Percentiles rank a stretch among this genome's conserved stretches.
These are phyloP conservation scores for Metschnikowia peoriensis DNA, from an alignment of 805 yeast species.

Conservation along the genomic window DNA sequence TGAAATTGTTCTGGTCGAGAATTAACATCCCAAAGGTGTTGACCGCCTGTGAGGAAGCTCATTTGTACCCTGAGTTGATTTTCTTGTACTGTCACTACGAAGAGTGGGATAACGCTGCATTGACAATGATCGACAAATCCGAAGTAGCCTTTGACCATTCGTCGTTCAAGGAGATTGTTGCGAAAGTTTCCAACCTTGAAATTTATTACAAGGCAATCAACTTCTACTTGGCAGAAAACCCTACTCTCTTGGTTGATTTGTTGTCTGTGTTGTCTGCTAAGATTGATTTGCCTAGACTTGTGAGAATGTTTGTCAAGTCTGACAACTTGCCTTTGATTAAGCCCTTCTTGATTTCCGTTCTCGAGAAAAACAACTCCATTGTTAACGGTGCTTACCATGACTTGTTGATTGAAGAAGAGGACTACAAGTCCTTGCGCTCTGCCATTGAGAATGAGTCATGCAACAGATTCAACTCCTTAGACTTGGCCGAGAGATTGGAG, in stretches of 20 bases:
- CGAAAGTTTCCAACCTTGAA: slow-evolving; percentile 93
- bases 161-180: slow-evolving; percentile 91
- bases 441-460: slow-evolving; percentile 75
- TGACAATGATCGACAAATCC: slow-evolving; percentile 93
- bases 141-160: slow-evolving; percentile 91
- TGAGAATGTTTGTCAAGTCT: slow-evolving; percentile 88
- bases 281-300: slow-evolving; percentile 91
- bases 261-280: slow-evolving; percentile 82
- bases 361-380: slow-evolving; percentile 83
- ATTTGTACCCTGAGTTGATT: slow-evolving; percentile 93
- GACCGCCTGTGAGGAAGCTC: slow-evolving; percentile 89
- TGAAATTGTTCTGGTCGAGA: slow-evolving; percentile 97
- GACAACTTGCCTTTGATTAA: slow-evolving; percentile 95
- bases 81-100: slow-evolving; percentile 97
- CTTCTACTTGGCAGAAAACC: slow-evolving; percentile 90
- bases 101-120: slow-evolving; percentile 98
- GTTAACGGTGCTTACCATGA: slow-evolving; percentile 97
- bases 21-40: slow-evolving; percentile 96
- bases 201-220: slow-evolving; percentile 96
- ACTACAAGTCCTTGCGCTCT: slow-evolving; percentile 82
- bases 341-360: slow-evolving; percentile 89
- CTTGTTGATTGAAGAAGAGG: slow-evolving; percentile 93
- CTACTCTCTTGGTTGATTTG: slow-evolving; percentile 83
- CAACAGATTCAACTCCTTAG: slow-evolving; percentile 90
- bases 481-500: slow-evolving; percentile 89